Evolutionary conservation across 495 filamentous ascomycete species (phyloP).

Genomic region (Talaromyces trachyspermus): DNA sequence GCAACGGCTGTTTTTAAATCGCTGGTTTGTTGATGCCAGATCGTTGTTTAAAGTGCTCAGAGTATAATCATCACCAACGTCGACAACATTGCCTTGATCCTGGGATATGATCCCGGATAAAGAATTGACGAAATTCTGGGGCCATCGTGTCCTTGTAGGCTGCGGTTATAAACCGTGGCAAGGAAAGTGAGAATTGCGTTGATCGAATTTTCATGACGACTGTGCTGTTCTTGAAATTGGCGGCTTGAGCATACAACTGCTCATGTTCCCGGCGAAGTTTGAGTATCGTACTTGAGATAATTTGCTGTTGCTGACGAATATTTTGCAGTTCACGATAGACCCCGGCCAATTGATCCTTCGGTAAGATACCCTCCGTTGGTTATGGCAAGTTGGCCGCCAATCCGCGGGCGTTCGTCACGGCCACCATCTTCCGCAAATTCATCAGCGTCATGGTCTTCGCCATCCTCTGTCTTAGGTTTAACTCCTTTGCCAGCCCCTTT

Average conservation of each 20-base stretch:
- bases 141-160: constrained; percentile 54
- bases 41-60: constrained; percentile 25
- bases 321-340: constrained; percentile 73
- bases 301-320: constrained; percentile 75
- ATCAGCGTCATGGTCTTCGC: constrained; percentile 59
- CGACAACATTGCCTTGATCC: constrained; percentile 61
- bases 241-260: constrained; percentile 80
- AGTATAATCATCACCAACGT: constrained; percentile 58
- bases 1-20: constrained; percentile 43
- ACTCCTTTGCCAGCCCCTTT: constrained; percentile 40
- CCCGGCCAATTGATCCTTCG: constrained; percentile 69
- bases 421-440: constrained; percentile 51
- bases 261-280: constrained; percentile 78
- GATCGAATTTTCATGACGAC: constrained; percentile 94
- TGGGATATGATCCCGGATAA: constrained; percentile 63
- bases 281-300: constrained; percentile 71
- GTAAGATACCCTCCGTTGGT: constrained; percentile 38
- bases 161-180: constrained; percentile 89
- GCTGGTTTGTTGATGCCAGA: constrained; percentile 25
- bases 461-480: constrained; percentile 64
- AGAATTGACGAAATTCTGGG: constrained; percentile 64
- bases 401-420: constrained; percentile 33
- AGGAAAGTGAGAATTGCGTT: constrained; percentile 96
- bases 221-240: constrained; percentile 82
- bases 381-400: constrained; percentile 33